Evolutionary conservation across 1,284 basidiomycete species (phyloP), one percentile per base, ranked within the genome.

Genomic region (Sanghuangporus sanghuang): DNA sequence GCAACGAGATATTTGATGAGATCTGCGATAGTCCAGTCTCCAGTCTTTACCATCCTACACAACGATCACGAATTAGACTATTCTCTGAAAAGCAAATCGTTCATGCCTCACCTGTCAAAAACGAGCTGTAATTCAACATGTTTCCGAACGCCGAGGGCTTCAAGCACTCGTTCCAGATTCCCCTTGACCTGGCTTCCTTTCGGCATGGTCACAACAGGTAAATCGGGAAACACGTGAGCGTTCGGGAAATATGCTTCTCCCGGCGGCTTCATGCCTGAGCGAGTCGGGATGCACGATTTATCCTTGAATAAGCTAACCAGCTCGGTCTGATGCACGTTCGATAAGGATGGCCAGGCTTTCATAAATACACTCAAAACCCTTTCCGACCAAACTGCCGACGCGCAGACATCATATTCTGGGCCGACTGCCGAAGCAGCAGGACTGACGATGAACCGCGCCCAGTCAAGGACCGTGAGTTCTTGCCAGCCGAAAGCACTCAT

Each of bases 51-150:
- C 88, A 93, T 92, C 69, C 93, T 93, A 60, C 21, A 62, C n/a
- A 8, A 27, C 61, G 46, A 59, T 54, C 66, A 54, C 66, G 63
- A 36, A 60, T 69, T 23, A 65, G 59, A 46, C 7, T 32, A 35
- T 23, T 46, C 38, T 54, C 14, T 21, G 16, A 23, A 57, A n/a
- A 58, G 48, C 35, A 16, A 64, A n/a, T 62, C 42, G n/a, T 50
- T 21, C 49, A 32, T 36, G 48, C 27, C 79, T 64, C 64, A 92
- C 89, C 92, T 80, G 65, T 87, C 84, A 71, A 95, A 96, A n/a
- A 95, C 81, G 3, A 95, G 78, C 72, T 96, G 93, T 1, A 96
- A 79, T 63, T 96, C 93, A 11, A 98, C 95, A 69, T 98, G 96
- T 70, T 89, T 92, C 23, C 95, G 84, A 9, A 98, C 93, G 8